Conservation (phyloP, 2,329 filamentous ascomycete genomes). For the Fusarium devonianum region DNA sequence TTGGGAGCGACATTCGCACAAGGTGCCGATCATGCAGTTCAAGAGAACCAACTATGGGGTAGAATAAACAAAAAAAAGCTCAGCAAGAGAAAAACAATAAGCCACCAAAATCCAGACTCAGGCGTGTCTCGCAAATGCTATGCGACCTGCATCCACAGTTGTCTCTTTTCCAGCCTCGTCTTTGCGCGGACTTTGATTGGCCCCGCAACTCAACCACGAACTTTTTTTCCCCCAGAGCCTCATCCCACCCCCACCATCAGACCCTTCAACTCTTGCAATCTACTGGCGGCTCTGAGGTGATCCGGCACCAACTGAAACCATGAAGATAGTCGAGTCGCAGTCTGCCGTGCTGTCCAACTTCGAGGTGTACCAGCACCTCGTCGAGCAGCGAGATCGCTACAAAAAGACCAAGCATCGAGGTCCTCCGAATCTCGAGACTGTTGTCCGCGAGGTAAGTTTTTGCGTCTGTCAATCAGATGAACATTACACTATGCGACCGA, state of each 20-base stretch:
- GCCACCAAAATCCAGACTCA: neutral
- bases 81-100: conserved; percentile 2
- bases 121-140: neutral
- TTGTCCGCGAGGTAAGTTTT: conserved; percentile 68
- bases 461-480: conserved; percentile 1
- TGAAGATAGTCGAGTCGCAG: conserved; percentile 77
- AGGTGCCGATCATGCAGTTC: conserved; percentile 2
- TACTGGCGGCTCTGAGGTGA: neutral
- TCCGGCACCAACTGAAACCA: conserved; percentile 41
- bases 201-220: neutral
- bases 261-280: conserved; percentile 5
- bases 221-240: conserved; percentile 12
- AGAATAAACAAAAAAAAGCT: neutral
- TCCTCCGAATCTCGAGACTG: conserved; percentile 65
- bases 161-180: conserved; percentile 1
- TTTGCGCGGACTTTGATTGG: conserved; percentile 15
- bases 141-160: conserved; percentile 5
- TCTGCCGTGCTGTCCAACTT: conserved; percentile 75
- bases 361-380: conserved; percentile 73
- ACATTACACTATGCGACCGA: too few relatives aligned
- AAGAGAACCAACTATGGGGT: neutral
- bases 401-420: conserved; percentile 59
- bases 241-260: conserved; percentile 22
- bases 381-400: conserved; percentile 61
- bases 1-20: conserved; percentile 18